phyloP scores from a whole-genome alignment of 1,284 basidiomycete species.

The Lignosus rhinocerotis region DNA sequence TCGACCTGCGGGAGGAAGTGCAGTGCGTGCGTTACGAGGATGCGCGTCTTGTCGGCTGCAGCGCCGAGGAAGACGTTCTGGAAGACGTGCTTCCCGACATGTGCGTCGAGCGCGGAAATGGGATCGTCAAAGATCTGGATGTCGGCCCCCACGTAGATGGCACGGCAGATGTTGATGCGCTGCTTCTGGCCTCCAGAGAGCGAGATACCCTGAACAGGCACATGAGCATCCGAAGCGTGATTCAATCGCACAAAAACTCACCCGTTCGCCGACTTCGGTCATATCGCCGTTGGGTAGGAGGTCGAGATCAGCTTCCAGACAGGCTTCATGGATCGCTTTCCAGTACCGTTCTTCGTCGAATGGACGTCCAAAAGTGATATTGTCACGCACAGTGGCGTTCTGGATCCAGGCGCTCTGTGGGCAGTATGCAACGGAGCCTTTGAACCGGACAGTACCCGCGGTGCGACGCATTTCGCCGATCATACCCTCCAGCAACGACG shows the following conservation, averaged over 20 bases:
- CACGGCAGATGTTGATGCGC: slow-evolving; percentile 76
- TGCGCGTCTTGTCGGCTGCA: slow-evolving; percentile 67
- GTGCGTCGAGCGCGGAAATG: slow-evolving; percentile 78
- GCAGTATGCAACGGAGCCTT: slow-evolving; percentile 75
- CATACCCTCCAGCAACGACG: slow-evolving; percentile 68
- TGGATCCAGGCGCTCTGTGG: slow-evolving; percentile 85
- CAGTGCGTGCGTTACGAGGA: slow-evolving; percentile 83
- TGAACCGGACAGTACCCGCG: slow-evolving; percentile 48
- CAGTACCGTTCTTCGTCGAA: slow-evolving; percentile 81
- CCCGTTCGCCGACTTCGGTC: slow-evolving; percentile 92
- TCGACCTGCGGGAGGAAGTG: slow-evolving; percentile 82
- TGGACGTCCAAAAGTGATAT: slow-evolving; percentile 82
- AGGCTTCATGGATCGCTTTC: slow-evolving; percentile 74
- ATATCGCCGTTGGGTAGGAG: slow-evolving; percentile 82
- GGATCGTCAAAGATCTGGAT: slow-evolving; percentile 89
- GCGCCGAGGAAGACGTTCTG: slow-evolving; percentile 77
- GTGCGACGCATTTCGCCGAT: slow-evolving; percentile 73
- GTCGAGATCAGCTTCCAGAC: slow-evolving; percentile 78
- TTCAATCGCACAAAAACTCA: slow-evolving; percentile 9
- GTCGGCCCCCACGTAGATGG: slow-evolving; percentile 84
- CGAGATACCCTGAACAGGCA: slow-evolving; percentile 59
- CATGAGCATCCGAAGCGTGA: background rate
- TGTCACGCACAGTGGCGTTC: slow-evolving; percentile 78
- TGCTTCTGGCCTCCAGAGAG: slow-evolving; percentile 84
- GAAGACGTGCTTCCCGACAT: slow-evolving; percentile 87